Evolutionary conservation across 768 basidiomycete species (phyloP), one percentile per base, ranked within the genome.

Genomic region (Tricholoma hemisulphureum): DNA sequence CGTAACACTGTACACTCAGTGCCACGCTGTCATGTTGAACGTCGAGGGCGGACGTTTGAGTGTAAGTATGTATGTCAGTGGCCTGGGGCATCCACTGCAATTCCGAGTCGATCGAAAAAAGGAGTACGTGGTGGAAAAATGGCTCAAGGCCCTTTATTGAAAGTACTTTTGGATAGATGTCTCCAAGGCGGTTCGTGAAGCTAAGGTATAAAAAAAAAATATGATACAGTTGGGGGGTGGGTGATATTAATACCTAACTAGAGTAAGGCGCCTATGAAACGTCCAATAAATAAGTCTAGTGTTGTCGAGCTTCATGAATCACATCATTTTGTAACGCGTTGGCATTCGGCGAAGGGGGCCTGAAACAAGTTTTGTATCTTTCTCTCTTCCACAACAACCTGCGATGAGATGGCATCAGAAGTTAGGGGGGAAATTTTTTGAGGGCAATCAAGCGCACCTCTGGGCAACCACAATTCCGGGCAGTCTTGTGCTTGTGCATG

Each of bases 361-460:
- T 80, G 80, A 64, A 80, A 81, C 71, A 81, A 66, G 58, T 81
- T 81, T 64, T 80, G 76, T 41, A 81, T 70, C 56, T 73, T 73
- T 53, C 76, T 65, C 29, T 78, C 76, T 53, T 79, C 75, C 5
- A 68, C 69, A 57, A 81, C 62, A 60, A 77, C 60, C 80, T 80
- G 60, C 21, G 35, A 20, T 56, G 31, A 50, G 53, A 50, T 21
- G 43, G 48, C n/a, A 35, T 28, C 16, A 34, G n/a, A 39, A 34
- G 50, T n/a, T 16, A 23, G 56, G 31, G 31, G 45, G 18, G n/a
- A 52, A 57, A 10, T 1, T 39, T 50, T 53, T 29, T 41, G 39
- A 32, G n/a, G 24, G 55, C 32, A 35, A n/a, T 13, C 31, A 43
- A 49, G 16, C 45, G 45, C 51, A 80, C 80, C 72, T 77, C 74